Percentiles rank a stretch among this genome's conserved stretches.
Conservation (phyloP, 805 yeast genomes). For the Wickerhamomyces ciferrii region DNA sequence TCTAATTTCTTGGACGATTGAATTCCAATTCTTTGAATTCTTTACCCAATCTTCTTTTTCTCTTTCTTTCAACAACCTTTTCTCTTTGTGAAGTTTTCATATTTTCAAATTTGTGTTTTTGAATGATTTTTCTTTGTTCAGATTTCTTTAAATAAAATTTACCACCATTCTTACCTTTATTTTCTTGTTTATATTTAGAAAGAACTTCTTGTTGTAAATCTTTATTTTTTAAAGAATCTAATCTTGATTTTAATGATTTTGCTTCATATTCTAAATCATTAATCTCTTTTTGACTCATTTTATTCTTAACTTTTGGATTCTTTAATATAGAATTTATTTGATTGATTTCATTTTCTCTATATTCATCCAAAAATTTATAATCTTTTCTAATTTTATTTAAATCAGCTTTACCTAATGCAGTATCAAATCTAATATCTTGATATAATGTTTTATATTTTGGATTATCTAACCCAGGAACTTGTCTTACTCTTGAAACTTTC, state of each 20-base stretch:
- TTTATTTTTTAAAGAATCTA: constrained; percentile 64
- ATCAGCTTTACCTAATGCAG: constrained; percentile 84
- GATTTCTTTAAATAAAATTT: constrained; percentile 59
- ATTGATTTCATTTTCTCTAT: constrained; percentile 67
- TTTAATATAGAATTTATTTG: constrained; percentile 52
- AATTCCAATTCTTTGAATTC: constrained; percentile 57
- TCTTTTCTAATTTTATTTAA: constrained; percentile 60
- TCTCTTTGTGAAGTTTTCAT: constrained; percentile 72
- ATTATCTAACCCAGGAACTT: constrained; percentile 61
- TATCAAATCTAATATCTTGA: constrained; percentile 85
- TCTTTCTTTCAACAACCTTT: constrained; percentile 80
- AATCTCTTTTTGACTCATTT: constrained; percentile 37
- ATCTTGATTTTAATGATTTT: constrained; percentile 60
- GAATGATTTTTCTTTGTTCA: constrained; percentile 69
- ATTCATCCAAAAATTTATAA: constrained; percentile 82
- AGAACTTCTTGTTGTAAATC: constrained; percentile 72
- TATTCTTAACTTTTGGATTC: constrained; percentile 41
- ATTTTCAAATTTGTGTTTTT: constrained; percentile 70
- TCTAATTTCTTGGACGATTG: constrained; percentile 21
- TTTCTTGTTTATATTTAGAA: constrained; percentile 43
- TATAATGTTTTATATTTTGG: constrained; percentile 41
- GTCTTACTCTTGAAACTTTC: constrained; percentile 65
- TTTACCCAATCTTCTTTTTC: constrained; percentile 78
- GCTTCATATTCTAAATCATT: constrained; percentile 49
- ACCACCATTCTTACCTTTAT: constrained; percentile 46